phyloP scores from a whole-genome alignment of 2,329 filamentous ascomycete species.

The Thermoascus crustaceus region DNA sequence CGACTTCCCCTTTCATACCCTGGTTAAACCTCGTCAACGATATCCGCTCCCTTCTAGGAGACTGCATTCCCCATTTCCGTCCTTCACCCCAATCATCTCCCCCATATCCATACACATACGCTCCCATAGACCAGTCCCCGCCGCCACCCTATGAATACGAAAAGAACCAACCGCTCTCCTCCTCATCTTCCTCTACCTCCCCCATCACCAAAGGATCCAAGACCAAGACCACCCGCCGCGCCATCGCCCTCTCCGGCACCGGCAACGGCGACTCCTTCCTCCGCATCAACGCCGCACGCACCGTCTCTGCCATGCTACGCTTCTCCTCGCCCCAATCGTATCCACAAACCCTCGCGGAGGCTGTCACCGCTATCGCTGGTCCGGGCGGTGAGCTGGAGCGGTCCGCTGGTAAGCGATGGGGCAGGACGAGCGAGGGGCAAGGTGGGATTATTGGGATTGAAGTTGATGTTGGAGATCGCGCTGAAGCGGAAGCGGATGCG shows the following conservation, averaged over 20 bases:
- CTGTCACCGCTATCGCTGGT: constrained; percentile 60
- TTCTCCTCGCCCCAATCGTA: constrained; percentile 43
- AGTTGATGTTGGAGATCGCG: constrained; percentile 34
- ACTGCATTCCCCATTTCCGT: constrained; percentile 10
- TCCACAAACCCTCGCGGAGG: constrained; percentile 42
- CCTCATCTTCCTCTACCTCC: background rate
- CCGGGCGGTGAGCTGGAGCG: constrained; percentile 63
- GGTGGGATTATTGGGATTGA: constrained; percentile 75
- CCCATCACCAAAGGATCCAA: background rate
- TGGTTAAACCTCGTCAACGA: constrained; percentile 3
- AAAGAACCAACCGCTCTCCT: background rate
- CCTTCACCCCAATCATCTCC: constrained; percentile 4
- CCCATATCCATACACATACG: too few relatives aligned
- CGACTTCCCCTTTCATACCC: background rate
- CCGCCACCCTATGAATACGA: too few relatives aligned
- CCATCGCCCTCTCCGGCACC: constrained; percentile 62
- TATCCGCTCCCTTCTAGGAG: constrained; percentile 8
- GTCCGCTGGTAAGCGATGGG: constrained; percentile 67
- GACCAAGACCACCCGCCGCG: constrained; percentile 22
- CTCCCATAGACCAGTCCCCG: too few relatives aligned
- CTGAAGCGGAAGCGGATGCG: constrained; percentile 34
- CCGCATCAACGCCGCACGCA: constrained; percentile 61
- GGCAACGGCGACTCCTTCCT: constrained; percentile 88
- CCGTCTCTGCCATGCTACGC: constrained; percentile 62
- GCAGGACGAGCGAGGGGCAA: constrained; percentile 65